phyloP scores from a whole-genome alignment of 176 grass and related monocot species.

The Carex kokanica region DNA sequence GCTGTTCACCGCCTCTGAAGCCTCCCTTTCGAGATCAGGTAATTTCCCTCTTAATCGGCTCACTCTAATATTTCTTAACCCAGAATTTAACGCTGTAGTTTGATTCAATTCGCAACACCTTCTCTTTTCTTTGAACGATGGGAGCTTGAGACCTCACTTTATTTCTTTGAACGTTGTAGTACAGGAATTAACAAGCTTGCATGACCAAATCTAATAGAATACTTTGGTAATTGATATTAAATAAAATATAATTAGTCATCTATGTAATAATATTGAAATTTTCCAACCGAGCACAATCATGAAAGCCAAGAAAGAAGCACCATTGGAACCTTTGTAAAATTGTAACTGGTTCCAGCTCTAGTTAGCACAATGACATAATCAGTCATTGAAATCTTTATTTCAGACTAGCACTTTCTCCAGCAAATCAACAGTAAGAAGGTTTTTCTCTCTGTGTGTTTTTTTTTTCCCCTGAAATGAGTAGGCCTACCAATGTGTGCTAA shows the following conservation, averaged over 20 bases:
- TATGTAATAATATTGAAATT: neutral
- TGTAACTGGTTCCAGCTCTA: neutral
- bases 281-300: neutral
- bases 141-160: neutral
- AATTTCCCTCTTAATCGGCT: neutral
- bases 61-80: neutral
- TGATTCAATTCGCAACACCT: conserved; percentile 25
- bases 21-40: conserved; percentile 62
- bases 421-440: neutral
- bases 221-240: neutral
- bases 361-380: neutral
- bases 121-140: neutral
- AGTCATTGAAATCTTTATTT: neutral
- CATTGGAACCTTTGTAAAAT: neutral
- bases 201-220: neutral
- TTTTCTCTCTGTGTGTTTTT: neutral
- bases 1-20: conserved; percentile 43
- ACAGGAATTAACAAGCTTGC: neutral
- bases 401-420: neutral
- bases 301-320: neutral
- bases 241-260: neutral
- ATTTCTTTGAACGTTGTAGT: neutral
- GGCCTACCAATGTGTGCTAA: neutral
- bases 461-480: neutral
- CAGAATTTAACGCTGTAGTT: neutral